Evolutionary conservation across 129 eudicot species (phyloP), one percentile per base, ranked within the genome.

Genomic region (Flaveria brownii): DNA sequence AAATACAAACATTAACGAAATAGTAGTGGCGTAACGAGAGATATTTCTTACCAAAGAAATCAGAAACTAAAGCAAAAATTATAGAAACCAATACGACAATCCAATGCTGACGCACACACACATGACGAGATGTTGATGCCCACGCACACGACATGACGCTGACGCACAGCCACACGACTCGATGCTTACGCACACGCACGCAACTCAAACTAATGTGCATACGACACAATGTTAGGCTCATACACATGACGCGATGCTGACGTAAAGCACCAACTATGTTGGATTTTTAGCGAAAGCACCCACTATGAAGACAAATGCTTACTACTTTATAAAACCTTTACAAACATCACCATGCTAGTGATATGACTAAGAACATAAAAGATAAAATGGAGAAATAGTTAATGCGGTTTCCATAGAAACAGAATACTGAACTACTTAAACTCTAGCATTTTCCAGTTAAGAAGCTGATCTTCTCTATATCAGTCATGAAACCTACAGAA

Each of bases 211-310:
- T 59, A 16, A 59, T 11, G 62, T 11, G 20, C 62, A 59, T 14
- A 59, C 8, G 15, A 22, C 33, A 13, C 4, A 12, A 22, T 2
- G 16, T 33, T 59, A n/a, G 22, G 50, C 68, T 6, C 20, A 61
- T 15, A 14, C 43, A 13, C 42, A 61, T 4, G 68, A 13, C 68
- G 9, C 4, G 41, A 65, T 51, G 67, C 43, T 39, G 23, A 77
- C 42, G 42, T 22, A 76, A 47, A 33, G 18, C 14, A 75, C 23
- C 9, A 25, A 56, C 60, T 68, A 42, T 43, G 75, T 55, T 42
- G 55, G 73, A 76, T 64, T 64, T 65, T 63, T 36, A 49, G 30
- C 45, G 14, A 73, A 73, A 73, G 15, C 69, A 73, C 68, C 28
- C 69, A 23, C 69, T 42, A 73, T 61, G 41, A 50, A 71, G 23